Conservation (phyloP, 139 green algal species). For the Pleodorina starrii region DNA sequence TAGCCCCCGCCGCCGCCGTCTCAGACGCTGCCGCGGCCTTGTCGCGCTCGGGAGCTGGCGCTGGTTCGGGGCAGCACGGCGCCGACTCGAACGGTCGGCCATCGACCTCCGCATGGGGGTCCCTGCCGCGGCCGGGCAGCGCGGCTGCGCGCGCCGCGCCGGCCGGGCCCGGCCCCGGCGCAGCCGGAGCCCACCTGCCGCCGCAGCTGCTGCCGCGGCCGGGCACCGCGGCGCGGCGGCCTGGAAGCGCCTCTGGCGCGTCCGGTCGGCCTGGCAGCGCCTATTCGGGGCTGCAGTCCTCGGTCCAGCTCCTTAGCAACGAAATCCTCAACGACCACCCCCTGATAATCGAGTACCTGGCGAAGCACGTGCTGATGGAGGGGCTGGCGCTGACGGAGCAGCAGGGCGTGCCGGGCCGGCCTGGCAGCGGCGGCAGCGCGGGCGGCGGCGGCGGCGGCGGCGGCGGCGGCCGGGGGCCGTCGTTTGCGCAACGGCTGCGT, state of each 20-base stretch:
- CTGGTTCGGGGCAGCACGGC: not conserved
- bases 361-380: slow-evolving; percentile 57
- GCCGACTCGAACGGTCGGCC: not conserved
- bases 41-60: not conserved
- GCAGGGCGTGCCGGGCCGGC: not conserved
- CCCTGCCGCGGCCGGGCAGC: slow-evolving; percentile 6
- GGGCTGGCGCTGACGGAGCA: slow-evolving; percentile 30
- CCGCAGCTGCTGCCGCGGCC: slow-evolving; percentile 10
- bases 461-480: not conserved
- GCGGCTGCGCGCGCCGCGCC: slow-evolving; percentile 4
- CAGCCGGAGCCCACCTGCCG: not conserved
- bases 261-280: not conserved
- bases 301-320: slow-evolving; percentile 35
- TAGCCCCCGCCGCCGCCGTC: too few relatives aligned
- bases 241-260: not conserved
- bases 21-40: too few relatives aligned
- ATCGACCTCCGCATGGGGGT: not conserved
- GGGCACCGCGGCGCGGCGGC: not conserved
- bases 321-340: slow-evolving; percentile 62
- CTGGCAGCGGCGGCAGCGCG: not conserved
- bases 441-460: not conserved
- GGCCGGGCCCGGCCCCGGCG: not conserved
- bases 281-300: not conserved
- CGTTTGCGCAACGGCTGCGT: slow-evolving; percentile 51
- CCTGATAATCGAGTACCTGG: slow-evolving; percentile 62